These are phyloP conservation scores for Colletotrichum horii DNA, from an alignment of 2,329 filamentous ascomycete species.

Conservation along the genomic window DNA sequence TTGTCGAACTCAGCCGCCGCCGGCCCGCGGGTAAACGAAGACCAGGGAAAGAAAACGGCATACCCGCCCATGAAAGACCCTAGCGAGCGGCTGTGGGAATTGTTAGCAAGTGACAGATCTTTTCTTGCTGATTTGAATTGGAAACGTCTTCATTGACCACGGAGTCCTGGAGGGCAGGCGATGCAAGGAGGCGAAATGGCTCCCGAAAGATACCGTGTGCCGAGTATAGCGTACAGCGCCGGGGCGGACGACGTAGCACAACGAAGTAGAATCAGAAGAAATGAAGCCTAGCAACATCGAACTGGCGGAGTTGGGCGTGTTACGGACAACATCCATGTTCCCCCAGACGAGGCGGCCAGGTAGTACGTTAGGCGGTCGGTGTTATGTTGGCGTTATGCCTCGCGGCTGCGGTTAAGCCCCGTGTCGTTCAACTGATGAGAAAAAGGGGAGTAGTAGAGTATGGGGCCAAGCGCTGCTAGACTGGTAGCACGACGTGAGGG, in stretches of 20 bases:
- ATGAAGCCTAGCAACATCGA: neutral
- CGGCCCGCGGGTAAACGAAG: neutral
- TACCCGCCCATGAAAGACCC: neutral
- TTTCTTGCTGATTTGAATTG: neutral
- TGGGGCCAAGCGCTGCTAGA: neutral
- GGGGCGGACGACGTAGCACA: neutral
- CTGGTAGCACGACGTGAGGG: neutral
- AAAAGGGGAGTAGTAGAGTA: neutral
- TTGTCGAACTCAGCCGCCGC: neutral
- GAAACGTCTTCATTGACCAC: neutral
- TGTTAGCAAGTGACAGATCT: neutral
- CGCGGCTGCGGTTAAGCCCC: neutral
- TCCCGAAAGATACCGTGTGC: neutral
- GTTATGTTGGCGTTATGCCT: neutral
- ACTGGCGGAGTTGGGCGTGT: neutral
- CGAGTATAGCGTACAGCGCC: neutral
- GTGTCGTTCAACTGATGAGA: neutral
- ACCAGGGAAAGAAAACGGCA: neutral
- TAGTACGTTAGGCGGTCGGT: conserved; percentile 1
- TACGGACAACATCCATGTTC: neutral
- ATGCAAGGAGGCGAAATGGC: neutral
- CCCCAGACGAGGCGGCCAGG: neutral
- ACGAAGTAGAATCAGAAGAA: neutral
- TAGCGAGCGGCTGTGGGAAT: neutral
- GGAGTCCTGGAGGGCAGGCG: neutral